These are phyloP conservation scores for Fremontodendron californicum DNA, from an alignment of 345 rosid species.

Conservation along the genomic window DNA sequence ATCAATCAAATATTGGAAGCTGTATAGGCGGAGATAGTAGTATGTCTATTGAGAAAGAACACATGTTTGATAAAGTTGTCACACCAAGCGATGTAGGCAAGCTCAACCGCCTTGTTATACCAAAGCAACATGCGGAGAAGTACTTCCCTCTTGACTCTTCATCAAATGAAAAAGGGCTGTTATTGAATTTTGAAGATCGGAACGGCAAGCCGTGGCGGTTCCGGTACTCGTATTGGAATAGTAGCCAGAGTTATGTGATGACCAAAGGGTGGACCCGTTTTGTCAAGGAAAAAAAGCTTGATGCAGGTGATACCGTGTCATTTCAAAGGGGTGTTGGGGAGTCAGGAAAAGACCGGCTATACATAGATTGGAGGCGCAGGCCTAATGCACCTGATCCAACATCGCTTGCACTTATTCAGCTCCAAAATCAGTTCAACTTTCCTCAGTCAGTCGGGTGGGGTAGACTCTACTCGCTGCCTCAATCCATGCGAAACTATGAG, in stretches of 20 bases:
- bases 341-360: conserved; percentile 49
- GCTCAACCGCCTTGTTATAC: conserved; percentile 73
- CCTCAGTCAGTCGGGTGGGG: conserved; percentile 49
- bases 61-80: conserved; percentile 80
- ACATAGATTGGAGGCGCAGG: conserved; percentile 82
- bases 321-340: conserved; percentile 75
- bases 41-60: conserved; percentile 47
- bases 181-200: conserved; percentile 80
- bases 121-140: conserved; percentile 81
- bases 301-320: conserved; percentile 88
- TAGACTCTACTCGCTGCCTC: conserved; percentile 53
- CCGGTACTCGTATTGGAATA: conserved; percentile 92
- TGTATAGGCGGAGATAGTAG: conserved; percentile 16
- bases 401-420: conserved; percentile 36
- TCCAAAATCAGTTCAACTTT: conserved; percentile 41
- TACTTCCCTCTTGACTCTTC: conserved; percentile 63
- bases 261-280: conserved; percentile 97
- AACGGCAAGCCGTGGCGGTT: conserved; percentile 78
- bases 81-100: conserved; percentile 87
- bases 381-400: conserved; percentile 45
- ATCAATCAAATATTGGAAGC: conserved; percentile 23
- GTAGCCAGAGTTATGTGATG: conserved; percentile 97
- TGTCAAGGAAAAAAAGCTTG: conserved; percentile 91
- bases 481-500: conserved; percentile 26
- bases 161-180: conserved; percentile 62